phyloP scores from a whole-genome alignment of 306 rosid genomes.

The Begonia loranthoides region DNA sequence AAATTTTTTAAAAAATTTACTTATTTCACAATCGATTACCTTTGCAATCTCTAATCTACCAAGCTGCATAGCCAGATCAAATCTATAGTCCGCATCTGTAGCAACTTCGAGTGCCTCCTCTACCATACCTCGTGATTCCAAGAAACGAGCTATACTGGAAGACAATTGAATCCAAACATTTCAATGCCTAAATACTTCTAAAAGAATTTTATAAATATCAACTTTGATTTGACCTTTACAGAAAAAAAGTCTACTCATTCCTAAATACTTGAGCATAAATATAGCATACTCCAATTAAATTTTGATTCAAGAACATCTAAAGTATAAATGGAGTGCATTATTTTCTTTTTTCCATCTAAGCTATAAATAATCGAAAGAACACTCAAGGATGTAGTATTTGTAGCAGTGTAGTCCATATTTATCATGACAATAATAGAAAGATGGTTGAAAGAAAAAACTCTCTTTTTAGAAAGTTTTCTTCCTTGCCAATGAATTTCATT shows the following conservation, averaged over 20 bases:
- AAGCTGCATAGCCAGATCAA: conserved; percentile 93
- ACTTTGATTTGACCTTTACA: neutral
- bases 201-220: neutral
- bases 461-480: too few relatives aligned
- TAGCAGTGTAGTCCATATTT: too few relatives aligned
- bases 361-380: too few relatives aligned
- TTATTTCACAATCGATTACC: conserved; percentile 17
- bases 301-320: neutral
- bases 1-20: neutral
- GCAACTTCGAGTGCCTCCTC: conserved; percentile 99
- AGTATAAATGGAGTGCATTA: neutral
- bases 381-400: too few relatives aligned
- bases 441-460: too few relatives aligned
- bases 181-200: neutral
- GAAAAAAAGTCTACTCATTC: neutral
- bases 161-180: conserved; percentile 12
- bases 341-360: neutral
- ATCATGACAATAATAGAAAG: too few relatives aligned
- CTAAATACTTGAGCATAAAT: neutral
- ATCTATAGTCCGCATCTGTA: conserved; percentile 89
- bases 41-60: conserved; percentile 89
- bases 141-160: conserved; percentile 85
- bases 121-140: conserved; percentile 98
- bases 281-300: neutral
- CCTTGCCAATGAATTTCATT: too few relatives aligned